Percentiles rank a stretch among this genome's conserved stretches.
Conservation (phyloP, 2,329 filamentous ascomycete genomes). For the Scytalidium sp. region DNA sequence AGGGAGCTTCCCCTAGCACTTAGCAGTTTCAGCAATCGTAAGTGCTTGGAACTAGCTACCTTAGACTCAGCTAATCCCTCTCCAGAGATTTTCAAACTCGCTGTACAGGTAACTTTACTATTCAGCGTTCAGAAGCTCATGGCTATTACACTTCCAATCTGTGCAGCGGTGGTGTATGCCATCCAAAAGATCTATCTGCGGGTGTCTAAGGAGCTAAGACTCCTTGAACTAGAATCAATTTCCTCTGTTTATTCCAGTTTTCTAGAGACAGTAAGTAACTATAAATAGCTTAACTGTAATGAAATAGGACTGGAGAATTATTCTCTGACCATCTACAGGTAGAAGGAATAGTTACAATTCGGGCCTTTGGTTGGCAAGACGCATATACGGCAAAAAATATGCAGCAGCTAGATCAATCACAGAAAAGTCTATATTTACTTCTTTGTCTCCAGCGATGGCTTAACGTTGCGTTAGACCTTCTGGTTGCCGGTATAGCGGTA, state of each 20-base stretch:
- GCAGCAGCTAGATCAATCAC: slow-evolving; percentile 47
- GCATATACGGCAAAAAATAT: slow-evolving; percentile 42
- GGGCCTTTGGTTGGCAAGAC: slow-evolving; percentile 53
- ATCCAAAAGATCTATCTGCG: slow-evolving; percentile 56
- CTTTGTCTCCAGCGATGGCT: slow-evolving; percentile 57
- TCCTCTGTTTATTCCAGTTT: no score
- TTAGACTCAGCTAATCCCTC: not conserved
- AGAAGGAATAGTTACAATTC: slow-evolving; percentile 51
- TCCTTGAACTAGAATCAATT: slow-evolving; percentile 59
- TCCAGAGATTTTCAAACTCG: slow-evolving; percentile 19
- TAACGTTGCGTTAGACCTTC: slow-evolving; percentile 37
- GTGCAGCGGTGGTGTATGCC: slow-evolving; percentile 41
- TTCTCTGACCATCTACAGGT: slow-evolving; percentile 25
- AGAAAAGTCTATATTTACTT: slow-evolving; percentile 54
- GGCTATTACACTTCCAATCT: slow-evolving; percentile 45
- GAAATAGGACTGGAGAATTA: not conserved
- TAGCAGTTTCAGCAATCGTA: slow-evolving; percentile 31
- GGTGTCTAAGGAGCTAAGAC: slow-evolving; percentile 57
- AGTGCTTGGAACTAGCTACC: slow-evolving; percentile 10
- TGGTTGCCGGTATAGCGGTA: slow-evolving; percentile 9
- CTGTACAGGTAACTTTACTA: slow-evolving; percentile 47
- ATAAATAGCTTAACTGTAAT: not conserved
- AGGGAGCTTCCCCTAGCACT: slow-evolving; percentile 24
- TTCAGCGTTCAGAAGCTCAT: slow-evolving; percentile 43
- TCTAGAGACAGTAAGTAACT: slow-evolving; percentile 32